Conservation (phyloP, 352 stramenopile genomes). For the Globisporangium mamillatum region DNA sequence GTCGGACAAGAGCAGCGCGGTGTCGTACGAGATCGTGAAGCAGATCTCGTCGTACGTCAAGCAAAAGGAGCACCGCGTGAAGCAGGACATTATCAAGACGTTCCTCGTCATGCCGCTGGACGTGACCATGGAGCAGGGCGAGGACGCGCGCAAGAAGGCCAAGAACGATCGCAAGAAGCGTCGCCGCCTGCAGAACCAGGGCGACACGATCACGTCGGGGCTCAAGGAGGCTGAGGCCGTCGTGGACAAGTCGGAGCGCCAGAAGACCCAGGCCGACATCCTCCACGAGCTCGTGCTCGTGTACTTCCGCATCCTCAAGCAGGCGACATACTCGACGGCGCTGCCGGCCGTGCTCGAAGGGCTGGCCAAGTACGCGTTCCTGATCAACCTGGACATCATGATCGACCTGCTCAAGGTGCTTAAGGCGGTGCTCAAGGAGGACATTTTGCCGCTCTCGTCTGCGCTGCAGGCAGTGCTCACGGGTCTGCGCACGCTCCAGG, state of each 20-base stretch:
- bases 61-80: slow-evolving; percentile 81
- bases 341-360: slow-evolving; percentile 91
- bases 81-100: slow-evolving; percentile 70
- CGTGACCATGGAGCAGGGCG: slow-evolving; percentile 84
- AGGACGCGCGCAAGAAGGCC: slow-evolving; percentile 70
- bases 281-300: slow-evolving; percentile 94
- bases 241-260: slow-evolving; percentile 90
- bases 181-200: slow-evolving; percentile 65
- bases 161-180: slow-evolving; percentile 86
- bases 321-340: slow-evolving; percentile 83
- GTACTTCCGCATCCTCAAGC: slow-evolving; percentile 97
- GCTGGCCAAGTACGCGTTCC: slow-evolving; percentile 94
- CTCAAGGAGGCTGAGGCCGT: slow-evolving; percentile 94
- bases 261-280: slow-evolving; percentile 94
- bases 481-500: slow-evolving; percentile 91
- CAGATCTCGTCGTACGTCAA: slow-evolving; percentile 84
- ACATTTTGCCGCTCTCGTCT: slow-evolving; percentile 58
- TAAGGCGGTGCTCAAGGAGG: slow-evolving; percentile 89
- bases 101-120: slow-evolving; percentile 79
- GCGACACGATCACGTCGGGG: slow-evolving; percentile 86
- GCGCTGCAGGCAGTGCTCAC: slow-evolving; percentile 89
- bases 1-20: slow-evolving; percentile 64
- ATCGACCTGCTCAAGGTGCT: slow-evolving; percentile 95
- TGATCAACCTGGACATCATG: slow-evolving; percentile 98
- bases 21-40: slow-evolving; percentile 74